Conservation (phyloP, 768 basidiomycete genomes). For the Leucosporidium yakuticum region DNA sequence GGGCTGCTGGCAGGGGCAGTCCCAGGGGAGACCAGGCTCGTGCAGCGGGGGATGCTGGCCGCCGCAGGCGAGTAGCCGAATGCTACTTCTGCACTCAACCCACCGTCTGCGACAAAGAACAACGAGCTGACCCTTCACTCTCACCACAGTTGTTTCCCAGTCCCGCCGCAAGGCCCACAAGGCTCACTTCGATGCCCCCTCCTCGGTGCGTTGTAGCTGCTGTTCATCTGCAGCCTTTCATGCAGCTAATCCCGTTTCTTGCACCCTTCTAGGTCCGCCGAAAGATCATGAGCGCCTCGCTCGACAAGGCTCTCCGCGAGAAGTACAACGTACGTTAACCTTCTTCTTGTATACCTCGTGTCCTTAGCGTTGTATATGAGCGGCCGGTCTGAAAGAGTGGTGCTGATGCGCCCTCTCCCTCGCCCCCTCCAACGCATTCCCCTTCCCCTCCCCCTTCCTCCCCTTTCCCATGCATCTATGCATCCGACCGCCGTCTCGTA, state of each 20-base stretch:
- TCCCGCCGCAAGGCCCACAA: conserved; percentile 97
- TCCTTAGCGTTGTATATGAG: too few species aligned
- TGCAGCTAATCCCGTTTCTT: too few species aligned
- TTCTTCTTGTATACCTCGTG: background rate
- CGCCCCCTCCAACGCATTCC: too few species aligned
- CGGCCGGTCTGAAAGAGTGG: background rate
- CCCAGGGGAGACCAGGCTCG: background rate
- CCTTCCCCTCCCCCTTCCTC: too few species aligned
- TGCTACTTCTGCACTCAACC: too few species aligned
- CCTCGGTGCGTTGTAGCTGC: conserved; percentile 48
- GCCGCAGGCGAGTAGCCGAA: too few species aligned
- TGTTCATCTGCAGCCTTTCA: too few species aligned
- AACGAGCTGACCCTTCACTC: background rate
- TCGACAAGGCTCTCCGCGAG: conserved; percentile 86
- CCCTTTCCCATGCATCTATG: too few species aligned
- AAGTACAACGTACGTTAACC: conserved; percentile 73
- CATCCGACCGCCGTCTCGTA: too few species aligned
- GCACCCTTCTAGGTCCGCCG: conserved; percentile 56
- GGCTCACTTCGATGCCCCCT: conserved; percentile 93
- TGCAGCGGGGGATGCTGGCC: too few species aligned
- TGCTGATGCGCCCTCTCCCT: background rate
- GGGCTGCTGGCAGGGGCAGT: background rate
- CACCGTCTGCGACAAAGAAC: background rate
- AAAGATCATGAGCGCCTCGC: conserved; percentile 94
- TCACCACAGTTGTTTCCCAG: conserved; percentile 68